Evolutionary conservation across 176 grass and related monocot genomes (phyloP), one percentile per base, ranked within the genome.

Genomic region (Carex cristatella): DNA sequence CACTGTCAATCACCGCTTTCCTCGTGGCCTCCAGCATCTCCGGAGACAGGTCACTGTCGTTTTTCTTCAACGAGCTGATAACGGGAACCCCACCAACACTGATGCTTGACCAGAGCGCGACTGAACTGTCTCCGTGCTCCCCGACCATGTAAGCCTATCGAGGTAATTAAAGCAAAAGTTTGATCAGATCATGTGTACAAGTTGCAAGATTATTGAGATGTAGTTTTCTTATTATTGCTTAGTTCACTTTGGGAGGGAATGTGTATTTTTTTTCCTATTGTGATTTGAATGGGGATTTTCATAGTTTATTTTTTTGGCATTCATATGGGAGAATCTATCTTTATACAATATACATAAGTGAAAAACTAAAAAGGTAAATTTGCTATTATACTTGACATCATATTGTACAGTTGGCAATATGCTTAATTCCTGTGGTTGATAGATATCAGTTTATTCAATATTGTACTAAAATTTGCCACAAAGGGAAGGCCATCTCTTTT

Each of bases 81-180:
- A 91, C 69, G 3, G 94, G 91, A 80, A 96, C 85, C 3, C 94
- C 94, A 0, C 81, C 94, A 0, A 96, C 78, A 33, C 87, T 91
- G 23, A 96, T 89, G 40, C 81, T 91, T 27, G 94, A 96, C 91
- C 94, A 96, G 11, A 96, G 63, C 2, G 94, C 94, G 23, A 96
- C 94, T 14, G 94, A 96, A 87, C 94, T 93, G 91, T 96, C 91
- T 0, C 91, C 91, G 28, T 96, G 94, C 89, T 96, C 94, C 0
- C 94, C 91, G 0, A 96, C 94, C 94, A 96, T 96, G 86, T 96
- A 96, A 4, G 94, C 94, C 89, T 95, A 66, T 58, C 33, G 13
- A 75, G 1, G 42, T 58, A 58, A 78, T 57, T 33, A 76, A 76
- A 4, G n/a, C 19, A 28, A 13, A 42, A 42, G 13, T 23, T 31